Conservation (phyloP, 306 rosid species). For the Cicer cuneatum region DNA sequence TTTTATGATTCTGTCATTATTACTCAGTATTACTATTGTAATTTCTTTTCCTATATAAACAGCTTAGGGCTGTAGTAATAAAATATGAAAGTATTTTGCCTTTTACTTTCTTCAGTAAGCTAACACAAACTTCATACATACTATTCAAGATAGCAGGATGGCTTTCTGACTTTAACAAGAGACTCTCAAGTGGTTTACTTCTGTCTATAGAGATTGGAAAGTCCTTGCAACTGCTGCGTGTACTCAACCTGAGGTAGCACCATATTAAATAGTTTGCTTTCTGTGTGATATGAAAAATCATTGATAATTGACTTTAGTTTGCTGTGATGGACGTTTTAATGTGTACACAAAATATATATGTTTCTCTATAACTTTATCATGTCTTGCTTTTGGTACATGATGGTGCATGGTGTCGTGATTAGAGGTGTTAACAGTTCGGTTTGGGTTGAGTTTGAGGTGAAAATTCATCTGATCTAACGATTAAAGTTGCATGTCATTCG, state of each 20-base stretch:
- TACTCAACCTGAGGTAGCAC: conserved; percentile 79
- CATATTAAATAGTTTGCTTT: conserved; percentile 35
- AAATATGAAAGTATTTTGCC: no score
- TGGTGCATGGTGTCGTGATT: conserved; percentile 19
- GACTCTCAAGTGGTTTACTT: conserved; percentile 45
- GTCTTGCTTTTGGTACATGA: conserved; percentile 33
- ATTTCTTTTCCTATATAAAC: no score
- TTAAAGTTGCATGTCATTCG: neutral
- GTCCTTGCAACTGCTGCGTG: conserved; percentile 75
- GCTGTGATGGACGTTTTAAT: conserved; percentile 18
- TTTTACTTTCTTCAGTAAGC: neutral
- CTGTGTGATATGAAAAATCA: conserved; percentile 25
- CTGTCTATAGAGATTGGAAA: conserved; percentile 51
- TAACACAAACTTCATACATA: conserved; percentile 41
- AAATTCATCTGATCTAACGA: neutral
- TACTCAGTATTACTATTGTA: no score
- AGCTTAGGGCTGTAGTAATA: no score
- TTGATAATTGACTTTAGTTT: conserved; percentile 22
- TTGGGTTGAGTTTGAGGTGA: neutral
- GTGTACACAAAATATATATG: conserved; percentile 16
- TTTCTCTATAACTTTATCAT: conserved; percentile 19
- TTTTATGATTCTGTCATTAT: no score
- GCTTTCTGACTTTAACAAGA: conserved; percentile 67
- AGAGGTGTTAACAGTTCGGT: neutral
- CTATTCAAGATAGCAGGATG: conserved; percentile 82